These are phyloP conservation scores for Metschnikowia baotianmanensis DNA, from an alignment of 805 yeast species.

Conservation along the genomic window DNA sequence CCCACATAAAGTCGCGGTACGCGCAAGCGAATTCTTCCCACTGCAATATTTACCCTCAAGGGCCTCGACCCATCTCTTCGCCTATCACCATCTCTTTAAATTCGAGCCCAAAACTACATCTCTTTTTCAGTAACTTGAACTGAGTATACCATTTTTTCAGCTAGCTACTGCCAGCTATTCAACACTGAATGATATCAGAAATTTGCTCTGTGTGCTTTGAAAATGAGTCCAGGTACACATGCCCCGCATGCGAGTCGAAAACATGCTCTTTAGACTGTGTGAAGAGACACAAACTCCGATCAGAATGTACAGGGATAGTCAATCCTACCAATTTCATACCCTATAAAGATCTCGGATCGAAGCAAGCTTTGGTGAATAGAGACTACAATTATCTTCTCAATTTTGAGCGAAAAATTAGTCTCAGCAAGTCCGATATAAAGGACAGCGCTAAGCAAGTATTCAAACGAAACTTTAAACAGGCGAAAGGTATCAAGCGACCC, in stretches of 20 bases:
- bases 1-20: too few relatives aligned
- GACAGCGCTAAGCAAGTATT: slow-evolving; percentile 42
- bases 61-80: too few relatives aligned
- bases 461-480: slow-evolving; percentile 23
- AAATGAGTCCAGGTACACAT: slow-evolving; percentile 58
- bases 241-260: slow-evolving; percentile 70
- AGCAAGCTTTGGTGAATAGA: slow-evolving; percentile 58
- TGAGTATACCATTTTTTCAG: too few relatives aligned
- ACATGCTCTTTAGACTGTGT: slow-evolving; percentile 77
- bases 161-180: too few relatives aligned
- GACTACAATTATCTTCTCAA: slow-evolving; percentile 75
- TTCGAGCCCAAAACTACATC: too few relatives aligned
- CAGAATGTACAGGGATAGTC: slow-evolving; percentile 63
- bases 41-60: too few relatives aligned
- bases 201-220: slow-evolving; percentile 36
- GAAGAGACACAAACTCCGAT: slow-evolving; percentile 59
- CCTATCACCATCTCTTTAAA: too few relatives aligned
- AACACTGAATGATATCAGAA: slow-evolving; percentile 15
- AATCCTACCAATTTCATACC: slow-evolving; percentile 60
- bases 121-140: too few relatives aligned
- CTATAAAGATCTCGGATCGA: slow-evolving; percentile 40
- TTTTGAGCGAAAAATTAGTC: slow-evolving; percentile 57
- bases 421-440: slow-evolving; percentile 54
- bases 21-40: too few relatives aligned
- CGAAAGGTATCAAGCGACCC: slow-evolving; percentile 13